These are phyloP conservation scores for Rhizoclosmatium sp. DNA, from an alignment of 192 early-diverging fungal species.

Conservation along the genomic window DNA sequence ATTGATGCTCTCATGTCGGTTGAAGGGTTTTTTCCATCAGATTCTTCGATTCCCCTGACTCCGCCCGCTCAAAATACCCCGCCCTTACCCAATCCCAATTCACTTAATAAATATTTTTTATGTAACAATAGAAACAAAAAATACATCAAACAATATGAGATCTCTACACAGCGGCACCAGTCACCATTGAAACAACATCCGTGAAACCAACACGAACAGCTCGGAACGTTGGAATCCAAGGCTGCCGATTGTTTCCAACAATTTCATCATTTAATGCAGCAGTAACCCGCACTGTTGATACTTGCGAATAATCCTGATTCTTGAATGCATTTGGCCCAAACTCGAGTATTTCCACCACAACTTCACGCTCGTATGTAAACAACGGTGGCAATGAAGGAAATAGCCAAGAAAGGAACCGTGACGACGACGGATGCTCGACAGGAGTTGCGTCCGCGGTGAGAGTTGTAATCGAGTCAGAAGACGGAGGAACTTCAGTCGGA, in stretches of 20 bases:
- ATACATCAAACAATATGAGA: background rate
- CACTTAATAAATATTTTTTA: background rate
- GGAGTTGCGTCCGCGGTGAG: background rate
- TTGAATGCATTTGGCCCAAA: slow-evolving; percentile 16
- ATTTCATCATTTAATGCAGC: background rate
- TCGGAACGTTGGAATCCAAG: slow-evolving; percentile 23
- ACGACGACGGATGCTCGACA: slow-evolving; percentile 27
- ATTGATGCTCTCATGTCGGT: background rate
- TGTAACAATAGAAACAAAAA: background rate
- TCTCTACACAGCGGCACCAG: background rate
- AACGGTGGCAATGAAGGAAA: slow-evolving; percentile 27
- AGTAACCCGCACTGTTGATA: background rate
- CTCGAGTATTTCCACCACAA: slow-evolving; percentile 29
- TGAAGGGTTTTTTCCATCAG: background rate
- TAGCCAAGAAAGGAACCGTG: slow-evolving; percentile 27
- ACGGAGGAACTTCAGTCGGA: slow-evolving; percentile 13
- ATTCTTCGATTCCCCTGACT: background rate
- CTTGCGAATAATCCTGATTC: background rate
- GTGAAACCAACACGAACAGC: slow-evolving; percentile 28
- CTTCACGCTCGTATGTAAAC: slow-evolving; percentile 28
- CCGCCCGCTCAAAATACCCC: background rate
- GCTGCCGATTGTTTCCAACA: background rate
- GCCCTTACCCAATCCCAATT: background rate
- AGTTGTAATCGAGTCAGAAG: background rate
- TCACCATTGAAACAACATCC: background rate